Percentiles rank a stretch among this genome's conserved stretches.
Evolutionary conservation across 805 yeast species (phyloP).

Genomic region (Henningerozyma blattae): DNA sequence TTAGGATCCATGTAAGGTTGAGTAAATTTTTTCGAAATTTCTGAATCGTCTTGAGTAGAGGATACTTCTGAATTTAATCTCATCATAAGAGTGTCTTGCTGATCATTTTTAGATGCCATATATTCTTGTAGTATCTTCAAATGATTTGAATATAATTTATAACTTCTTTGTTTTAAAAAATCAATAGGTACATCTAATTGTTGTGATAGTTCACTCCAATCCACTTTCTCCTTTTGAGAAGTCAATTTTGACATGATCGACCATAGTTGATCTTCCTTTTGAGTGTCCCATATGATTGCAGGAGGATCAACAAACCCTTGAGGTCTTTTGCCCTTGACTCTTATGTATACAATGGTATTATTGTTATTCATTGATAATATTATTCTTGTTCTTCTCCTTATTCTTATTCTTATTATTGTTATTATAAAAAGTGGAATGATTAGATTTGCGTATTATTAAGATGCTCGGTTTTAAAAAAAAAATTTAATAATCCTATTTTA

Average conservation of each 20-base stretch:
- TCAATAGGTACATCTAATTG: constrained; percentile 25
- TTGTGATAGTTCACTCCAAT: constrained; percentile 24
- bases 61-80: too few species aligned
- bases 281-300: constrained; percentile 21
- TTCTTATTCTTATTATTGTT: too few species aligned
- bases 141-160: constrained; percentile 18
- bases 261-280: constrained; percentile 24
- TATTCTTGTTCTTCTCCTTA: too few species aligned
- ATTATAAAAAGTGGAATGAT: too few species aligned
- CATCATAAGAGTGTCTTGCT: too few species aligned
- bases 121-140: constrained; percentile 5
- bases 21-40: too few species aligned
- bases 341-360: constrained; percentile 30
- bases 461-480: too few species aligned
- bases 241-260: constrained; percentile 15
- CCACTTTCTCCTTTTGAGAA: constrained; percentile 12
- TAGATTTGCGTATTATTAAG: too few species aligned
- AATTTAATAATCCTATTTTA: too few species aligned
- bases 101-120: too few species aligned
- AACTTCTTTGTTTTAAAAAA: constrained; percentile 20
- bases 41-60: too few species aligned
- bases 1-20: too few species aligned
- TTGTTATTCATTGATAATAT: constrained; percentile 15
- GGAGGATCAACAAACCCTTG: constrained; percentile 31
- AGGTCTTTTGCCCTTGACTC: constrained; percentile 31